Evolutionary conservation across 331 rosid species (phyloP), one percentile per base, ranked within the genome.

Genomic region (Erythrophleum ivorense): DNA sequence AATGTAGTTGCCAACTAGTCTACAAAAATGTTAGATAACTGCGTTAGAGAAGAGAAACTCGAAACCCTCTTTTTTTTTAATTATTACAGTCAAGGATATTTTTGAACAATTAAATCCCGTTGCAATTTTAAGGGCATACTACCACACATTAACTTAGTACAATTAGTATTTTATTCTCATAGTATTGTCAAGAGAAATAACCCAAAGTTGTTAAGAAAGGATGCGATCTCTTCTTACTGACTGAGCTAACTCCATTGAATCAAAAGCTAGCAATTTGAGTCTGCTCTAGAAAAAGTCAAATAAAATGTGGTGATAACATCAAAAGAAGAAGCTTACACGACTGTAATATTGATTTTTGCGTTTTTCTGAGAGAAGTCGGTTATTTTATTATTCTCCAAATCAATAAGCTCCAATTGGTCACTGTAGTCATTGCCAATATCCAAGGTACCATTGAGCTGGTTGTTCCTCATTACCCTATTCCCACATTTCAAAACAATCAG

Each of bases 1-100:
- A 65, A 83, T 14, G 41, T 88, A 83, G 82, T 85, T 85, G 34
- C 33, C 74, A 43, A 33, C 58, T 33, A 89, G 88, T 67, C 90
- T 87, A 82, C 50, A 59, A 18, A 50, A 14, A 62, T 41, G 29
- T 50, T 16, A 45, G 19, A 36, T 19, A 36, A 3, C 67, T 49
- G 55, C 9, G 2, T 36, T 38, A 72, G 71, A 79, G 6, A 55
- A 59, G n/a, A 45, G 11, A 62, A 12, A 78, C 9, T 18, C 36
- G 10, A 63, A 63, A 49, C 15, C 48, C 48, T 24, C 1, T 24
- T 24, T 2, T 6, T 24, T 13, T 11, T 59, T 59, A 8, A 3
- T 29, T 19, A 19, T n/a, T 57, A 7, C 46, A 43, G 9, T 43
- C 9, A 43, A 7, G 9, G 46, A 7, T 43, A 43, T 5, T 43